A percentile compares a stretch with the other conserved stretches of the same genome.
These are phyloP conservation scores for Plasmodium chabaudi DNA, from an alignment of 169 alveolate genomes.

Conservation along the genomic window DNA sequence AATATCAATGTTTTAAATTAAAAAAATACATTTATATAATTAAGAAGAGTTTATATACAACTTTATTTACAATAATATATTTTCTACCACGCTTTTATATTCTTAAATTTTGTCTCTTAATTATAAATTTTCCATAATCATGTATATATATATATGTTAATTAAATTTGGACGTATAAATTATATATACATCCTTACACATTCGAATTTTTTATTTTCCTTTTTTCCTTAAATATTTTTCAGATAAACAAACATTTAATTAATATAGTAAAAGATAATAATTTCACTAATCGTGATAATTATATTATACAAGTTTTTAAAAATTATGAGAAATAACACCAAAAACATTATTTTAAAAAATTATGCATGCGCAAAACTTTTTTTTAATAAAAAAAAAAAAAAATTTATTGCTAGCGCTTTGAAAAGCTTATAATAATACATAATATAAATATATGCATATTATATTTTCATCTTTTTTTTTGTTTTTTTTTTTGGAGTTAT, in stretches of 20 bases:
- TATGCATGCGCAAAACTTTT: conserved; percentile 73
- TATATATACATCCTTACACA: conserved; percentile 5
- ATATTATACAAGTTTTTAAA: conserved; percentile 73
- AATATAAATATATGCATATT: conserved; percentile 6
- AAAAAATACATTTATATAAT: too few species aligned
- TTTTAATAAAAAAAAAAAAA: conserved; percentile 40
- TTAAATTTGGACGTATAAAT: background rate
- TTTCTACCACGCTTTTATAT: too few species aligned
- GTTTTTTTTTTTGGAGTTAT: conserved; percentile 16
- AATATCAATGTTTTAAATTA: too few species aligned
- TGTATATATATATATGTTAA: conserved; percentile 1
- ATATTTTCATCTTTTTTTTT: background rate
- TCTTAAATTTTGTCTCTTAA: too few species aligned
- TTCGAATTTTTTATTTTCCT: background rate
- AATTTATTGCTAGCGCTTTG: background rate
- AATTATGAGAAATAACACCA: conserved; percentile 22
- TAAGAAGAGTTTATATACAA: too few species aligned
- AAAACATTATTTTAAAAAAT: background rate
- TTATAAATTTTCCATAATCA: background rate
- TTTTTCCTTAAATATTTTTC: conserved; percentile 13
- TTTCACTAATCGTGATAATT: conserved; percentile 52
- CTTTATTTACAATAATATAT: too few species aligned
- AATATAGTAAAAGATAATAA: conserved; percentile 60
- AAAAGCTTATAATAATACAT: background rate
- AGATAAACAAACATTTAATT: conserved; percentile 57